Percentiles rank a stretch among this genome's conserved stretches.
These are phyloP conservation scores for Eucalyptus marginata DNA, from an alignment of 345 rosid genomes.

Conservation along the genomic window DNA sequence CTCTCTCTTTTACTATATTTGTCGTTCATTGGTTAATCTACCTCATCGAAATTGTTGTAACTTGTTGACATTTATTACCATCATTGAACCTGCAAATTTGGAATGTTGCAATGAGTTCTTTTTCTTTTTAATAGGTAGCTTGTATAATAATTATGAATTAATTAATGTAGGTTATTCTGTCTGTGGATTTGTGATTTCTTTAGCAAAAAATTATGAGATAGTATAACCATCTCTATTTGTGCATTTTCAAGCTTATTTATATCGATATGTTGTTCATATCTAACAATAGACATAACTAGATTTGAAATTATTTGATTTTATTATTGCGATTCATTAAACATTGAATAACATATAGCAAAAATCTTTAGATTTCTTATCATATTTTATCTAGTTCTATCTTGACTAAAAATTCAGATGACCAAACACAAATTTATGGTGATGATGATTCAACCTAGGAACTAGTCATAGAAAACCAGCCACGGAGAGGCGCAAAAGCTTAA, in stretches of 20 bases:
- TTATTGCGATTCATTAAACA: too few species aligned
- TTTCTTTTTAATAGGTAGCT: not conserved
- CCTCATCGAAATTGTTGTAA: not conserved
- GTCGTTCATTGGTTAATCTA: not conserved
- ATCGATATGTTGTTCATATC: not conserved
- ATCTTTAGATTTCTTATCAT: too few species aligned
- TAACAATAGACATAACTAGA: not conserved
- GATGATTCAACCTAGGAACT: not conserved
- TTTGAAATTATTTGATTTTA: not conserved
- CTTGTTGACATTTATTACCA: not conserved
- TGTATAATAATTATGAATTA: not conserved
- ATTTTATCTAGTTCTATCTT: too few species aligned
- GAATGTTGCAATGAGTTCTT: not conserved
- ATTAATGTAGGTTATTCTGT: not conserved
- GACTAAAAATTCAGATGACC: not conserved
- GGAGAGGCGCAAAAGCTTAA: not conserved
- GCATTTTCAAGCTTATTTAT: not conserved
- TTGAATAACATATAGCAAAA: not conserved
- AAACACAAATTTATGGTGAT: rapidly evolving
- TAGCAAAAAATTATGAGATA: not conserved
- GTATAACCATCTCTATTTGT: not conserved
- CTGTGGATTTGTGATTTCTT: not conserved
- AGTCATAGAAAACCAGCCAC: not conserved
- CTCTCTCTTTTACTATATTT: not conserved
- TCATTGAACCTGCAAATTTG: rapidly evolving